A percentile compares a stretch with the other conserved stretches of the same genome.
Conservation (phyloP, 2,329 filamentous ascomycete species). For the Sporothrix sp. region DNA sequence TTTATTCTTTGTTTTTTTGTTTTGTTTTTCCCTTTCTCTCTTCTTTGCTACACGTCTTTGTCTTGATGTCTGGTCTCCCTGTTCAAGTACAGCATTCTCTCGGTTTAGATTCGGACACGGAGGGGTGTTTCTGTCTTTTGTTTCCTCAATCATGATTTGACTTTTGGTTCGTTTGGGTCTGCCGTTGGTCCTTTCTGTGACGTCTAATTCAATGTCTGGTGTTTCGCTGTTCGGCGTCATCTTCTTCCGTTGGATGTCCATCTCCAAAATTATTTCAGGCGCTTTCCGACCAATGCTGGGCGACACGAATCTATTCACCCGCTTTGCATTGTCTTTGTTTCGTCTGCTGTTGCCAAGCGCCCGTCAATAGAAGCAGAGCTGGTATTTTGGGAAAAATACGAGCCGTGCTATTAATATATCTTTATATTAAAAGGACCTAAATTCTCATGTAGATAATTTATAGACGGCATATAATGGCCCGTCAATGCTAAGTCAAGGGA, state of each 20-base stretch:
- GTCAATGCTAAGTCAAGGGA: too few species aligned
- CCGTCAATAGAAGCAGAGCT: too few species aligned
- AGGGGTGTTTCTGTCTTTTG: background rate
- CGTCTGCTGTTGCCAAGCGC: too few species aligned
- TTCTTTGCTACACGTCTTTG: background rate
- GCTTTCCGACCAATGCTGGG: too few species aligned
- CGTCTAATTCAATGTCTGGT: background rate
- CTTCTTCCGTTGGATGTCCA: background rate
- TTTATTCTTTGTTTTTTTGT: background rate
- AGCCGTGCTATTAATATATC: too few species aligned
- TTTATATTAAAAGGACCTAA: too few species aligned
- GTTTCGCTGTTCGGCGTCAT: background rate
- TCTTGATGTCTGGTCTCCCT: background rate
- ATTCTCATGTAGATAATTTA: too few species aligned
- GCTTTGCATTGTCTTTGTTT: too few species aligned
- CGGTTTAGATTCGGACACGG: slow-evolving; percentile 2
- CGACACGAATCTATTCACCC: too few species aligned
- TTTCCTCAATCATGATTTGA: background rate
- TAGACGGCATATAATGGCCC: too few species aligned
- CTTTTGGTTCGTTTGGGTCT: background rate
- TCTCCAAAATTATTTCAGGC: too few species aligned
- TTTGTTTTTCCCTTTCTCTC: background rate
- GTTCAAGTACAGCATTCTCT: slow-evolving; percentile 1
- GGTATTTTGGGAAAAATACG: too few species aligned
- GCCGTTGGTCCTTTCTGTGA: background rate